Percentiles rank a stretch among this genome's conserved stretches.
These are phyloP conservation scores for Calonectria montana DNA, from an alignment of 2,329 filamentous ascomycete species.

Conservation along the genomic window DNA sequence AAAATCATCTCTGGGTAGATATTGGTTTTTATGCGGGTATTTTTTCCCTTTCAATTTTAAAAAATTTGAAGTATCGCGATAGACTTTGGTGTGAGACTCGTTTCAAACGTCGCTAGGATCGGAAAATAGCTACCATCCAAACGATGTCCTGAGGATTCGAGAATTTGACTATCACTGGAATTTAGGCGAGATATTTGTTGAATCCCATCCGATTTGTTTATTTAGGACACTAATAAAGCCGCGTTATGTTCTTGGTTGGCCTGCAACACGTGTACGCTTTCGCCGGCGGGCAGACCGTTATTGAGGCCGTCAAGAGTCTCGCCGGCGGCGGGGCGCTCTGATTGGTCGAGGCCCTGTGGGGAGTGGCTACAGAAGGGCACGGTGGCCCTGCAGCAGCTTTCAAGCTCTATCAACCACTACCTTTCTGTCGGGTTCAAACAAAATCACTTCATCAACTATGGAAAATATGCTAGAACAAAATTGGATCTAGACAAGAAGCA, in stretches of 20 bases:
- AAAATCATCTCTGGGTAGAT: too few relatives aligned
- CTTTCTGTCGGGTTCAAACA: background rate
- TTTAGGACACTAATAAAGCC: background rate
- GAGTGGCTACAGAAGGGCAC: background rate
- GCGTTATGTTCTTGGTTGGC: background rate
- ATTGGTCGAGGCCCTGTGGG: background rate
- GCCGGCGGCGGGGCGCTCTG: background rate
- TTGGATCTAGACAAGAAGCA: too few relatives aligned
- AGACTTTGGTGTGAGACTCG: too few relatives aligned
- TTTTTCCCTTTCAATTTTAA: too few relatives aligned
- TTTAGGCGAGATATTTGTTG: background rate
- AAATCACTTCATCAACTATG: background rate
- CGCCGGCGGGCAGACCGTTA: background rate
- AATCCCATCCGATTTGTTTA: background rate
- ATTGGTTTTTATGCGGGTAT: too few relatives aligned
- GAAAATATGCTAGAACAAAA: background rate
- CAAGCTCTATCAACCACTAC: background rate
- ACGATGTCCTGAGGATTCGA: too few relatives aligned
- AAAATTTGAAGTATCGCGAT: too few relatives aligned
- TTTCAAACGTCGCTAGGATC: too few relatives aligned
- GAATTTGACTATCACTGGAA: background rate
- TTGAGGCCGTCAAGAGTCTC: background rate
- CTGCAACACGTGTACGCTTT: background rate
- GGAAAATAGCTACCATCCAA: too few relatives aligned
- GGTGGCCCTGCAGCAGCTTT: background rate